phyloP scores from a whole-genome alignment of 345 rosid genomes.

The Eucalyptus marginata region DNA sequence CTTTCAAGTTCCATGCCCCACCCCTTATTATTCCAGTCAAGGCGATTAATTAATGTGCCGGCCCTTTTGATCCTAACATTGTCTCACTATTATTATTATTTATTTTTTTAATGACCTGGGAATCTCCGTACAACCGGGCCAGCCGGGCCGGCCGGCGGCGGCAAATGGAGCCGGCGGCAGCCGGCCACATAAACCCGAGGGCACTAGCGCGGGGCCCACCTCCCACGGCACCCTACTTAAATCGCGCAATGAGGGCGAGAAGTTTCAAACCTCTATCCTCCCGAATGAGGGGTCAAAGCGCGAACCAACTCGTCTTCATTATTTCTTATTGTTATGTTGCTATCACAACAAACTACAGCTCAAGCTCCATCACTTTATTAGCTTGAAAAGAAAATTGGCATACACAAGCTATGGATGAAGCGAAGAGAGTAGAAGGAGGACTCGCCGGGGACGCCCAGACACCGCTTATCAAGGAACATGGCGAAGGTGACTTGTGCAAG shows the following conservation, averaged over 20 bases:
- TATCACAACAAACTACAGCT: not conserved
- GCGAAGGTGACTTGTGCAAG: not conserved
- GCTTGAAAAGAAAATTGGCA: not conserved
- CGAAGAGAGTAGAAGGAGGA: slow-evolving; percentile 42
- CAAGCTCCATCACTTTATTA: not conserved
- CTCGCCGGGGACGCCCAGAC: not conserved
- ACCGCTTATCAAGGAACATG: not conserved
- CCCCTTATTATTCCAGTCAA: not conserved
- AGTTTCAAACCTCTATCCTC: no score
- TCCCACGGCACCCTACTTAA: no score
- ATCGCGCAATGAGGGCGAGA: no score
- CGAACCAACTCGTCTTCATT: no score
- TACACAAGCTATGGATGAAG: slow-evolving; percentile 16
- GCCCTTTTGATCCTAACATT: not conserved
- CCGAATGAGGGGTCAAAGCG: no score
- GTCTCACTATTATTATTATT: not conserved
- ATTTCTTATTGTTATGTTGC: not conserved
- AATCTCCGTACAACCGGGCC: no score
- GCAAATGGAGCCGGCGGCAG: no score
- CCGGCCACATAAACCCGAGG: no score
- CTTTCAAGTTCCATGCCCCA: not conserved
- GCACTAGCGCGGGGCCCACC: no score
- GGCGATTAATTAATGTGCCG: not conserved
- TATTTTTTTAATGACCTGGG: no score
- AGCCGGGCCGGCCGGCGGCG: no score